Conservation (phyloP, 2,329 filamentous ascomycete genomes). For the Fonsecaea erecta region DNA sequence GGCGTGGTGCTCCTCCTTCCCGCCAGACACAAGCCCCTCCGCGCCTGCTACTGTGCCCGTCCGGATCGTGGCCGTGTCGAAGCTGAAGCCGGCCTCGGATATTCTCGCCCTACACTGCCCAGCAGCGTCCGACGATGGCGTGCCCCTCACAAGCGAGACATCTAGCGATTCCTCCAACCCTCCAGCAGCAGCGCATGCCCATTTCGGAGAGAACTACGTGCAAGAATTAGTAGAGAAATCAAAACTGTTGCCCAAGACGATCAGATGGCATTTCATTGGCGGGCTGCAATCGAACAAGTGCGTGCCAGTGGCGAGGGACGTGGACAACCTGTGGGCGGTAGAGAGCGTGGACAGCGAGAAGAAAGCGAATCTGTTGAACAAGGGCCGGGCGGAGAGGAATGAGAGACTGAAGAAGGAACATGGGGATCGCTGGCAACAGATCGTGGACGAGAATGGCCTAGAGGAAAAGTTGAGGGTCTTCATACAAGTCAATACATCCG, state of each 20-base stretch:
- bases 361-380: constrained; percentile 82
- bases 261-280: constrained; percentile 97
- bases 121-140: constrained; percentile 31
- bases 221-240: constrained; percentile 90
- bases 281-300: constrained; percentile 93
- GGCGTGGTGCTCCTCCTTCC: constrained; percentile 78
- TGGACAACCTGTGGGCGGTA: constrained; percentile 88
- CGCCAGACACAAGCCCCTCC: constrained; percentile 77
- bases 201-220: constrained; percentile 97
- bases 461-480: constrained; percentile 67
- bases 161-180: no score
- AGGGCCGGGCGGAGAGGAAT: constrained; percentile 66
- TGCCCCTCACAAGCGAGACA: no score
- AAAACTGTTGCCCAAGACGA: constrained; percentile 71
- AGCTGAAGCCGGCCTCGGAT: constrained; percentile 91
- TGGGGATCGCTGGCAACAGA: constrained; percentile 39
- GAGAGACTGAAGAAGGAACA: constrained; percentile 42
- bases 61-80: constrained; percentile 91
- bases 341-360: constrained; percentile 87
- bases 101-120: constrained; percentile 77
- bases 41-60: constrained; percentile 77
- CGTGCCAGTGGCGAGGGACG: constrained; percentile 77
- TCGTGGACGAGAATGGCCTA: constrained; percentile 35
- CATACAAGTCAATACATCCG: constrained; percentile 94
- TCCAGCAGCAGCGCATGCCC: constrained; percentile 47